These are phyloP conservation scores for Sphaceloma murrayae DNA, from an alignment of 2,329 filamentous ascomycete species.

Conservation along the genomic window DNA sequence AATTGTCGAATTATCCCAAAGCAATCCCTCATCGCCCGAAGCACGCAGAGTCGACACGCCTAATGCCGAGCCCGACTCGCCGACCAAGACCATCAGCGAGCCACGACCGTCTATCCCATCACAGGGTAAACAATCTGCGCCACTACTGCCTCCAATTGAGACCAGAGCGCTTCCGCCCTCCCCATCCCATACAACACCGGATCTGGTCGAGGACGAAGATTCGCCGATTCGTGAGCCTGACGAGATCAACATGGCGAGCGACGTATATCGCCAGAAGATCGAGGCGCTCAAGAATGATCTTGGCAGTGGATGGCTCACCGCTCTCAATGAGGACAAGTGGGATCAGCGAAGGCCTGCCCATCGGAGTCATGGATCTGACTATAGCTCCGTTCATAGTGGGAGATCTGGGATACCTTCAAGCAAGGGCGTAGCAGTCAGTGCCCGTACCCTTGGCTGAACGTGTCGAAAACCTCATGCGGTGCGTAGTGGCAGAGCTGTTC, in stretches of 20 bases:
- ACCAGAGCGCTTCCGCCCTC: conserved; percentile 14
- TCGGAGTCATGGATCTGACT: conserved; percentile 12
- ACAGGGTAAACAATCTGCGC: conserved; percentile 11
- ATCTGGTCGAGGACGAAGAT: conserved; percentile 24
- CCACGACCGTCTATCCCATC: not conserved
- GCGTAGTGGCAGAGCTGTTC: not conserved
- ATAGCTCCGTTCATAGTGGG: conserved; percentile 16
- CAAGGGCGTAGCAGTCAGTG: conserved; percentile 26
- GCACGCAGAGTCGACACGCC: conserved; percentile 7
- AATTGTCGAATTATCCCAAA: conserved; percentile 50
- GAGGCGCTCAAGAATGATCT: conserved; percentile 77
- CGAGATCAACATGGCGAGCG: conserved; percentile 24
- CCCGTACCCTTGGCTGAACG: conserved; percentile 28
- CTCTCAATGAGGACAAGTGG: conserved; percentile 61
- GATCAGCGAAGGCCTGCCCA: conserved; percentile 5
- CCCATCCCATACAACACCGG: conserved; percentile 7
- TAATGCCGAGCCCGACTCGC: conserved; percentile 10
- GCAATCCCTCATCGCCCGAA: conserved; percentile 20
- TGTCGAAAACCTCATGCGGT: too few species aligned
- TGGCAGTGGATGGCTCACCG: conserved; percentile 78
- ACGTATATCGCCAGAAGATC: conserved; percentile 69
- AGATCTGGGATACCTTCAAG: conserved; percentile 22
- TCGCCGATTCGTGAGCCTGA: conserved; percentile 24
- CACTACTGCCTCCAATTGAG: conserved; percentile 19
- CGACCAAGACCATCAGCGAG: not conserved